Base-by-base conservation (phyloP, 2,329 filamentous ascomycete species). In the Botrytis hyacinthi region DNA sequence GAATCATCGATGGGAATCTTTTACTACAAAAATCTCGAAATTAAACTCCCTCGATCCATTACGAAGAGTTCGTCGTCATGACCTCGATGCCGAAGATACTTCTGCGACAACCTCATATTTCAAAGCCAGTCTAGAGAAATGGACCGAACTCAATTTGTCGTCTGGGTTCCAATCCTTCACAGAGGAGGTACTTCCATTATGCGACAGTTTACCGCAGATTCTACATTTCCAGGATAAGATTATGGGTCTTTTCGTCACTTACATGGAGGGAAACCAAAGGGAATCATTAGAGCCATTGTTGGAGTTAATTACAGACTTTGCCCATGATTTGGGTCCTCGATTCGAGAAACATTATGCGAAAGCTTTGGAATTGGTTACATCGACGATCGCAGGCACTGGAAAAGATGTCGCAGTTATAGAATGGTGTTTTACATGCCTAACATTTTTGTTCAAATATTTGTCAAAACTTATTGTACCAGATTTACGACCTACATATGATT, bases 371-470 rank as follows among this genome's bases (percentile, higher is more conserved):
- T 85, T 97, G 71, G 90, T 99, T 72, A 89, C 93, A 57, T 89
- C 90, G 26, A 88, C 90, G 26, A 88, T 98, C 76, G 95, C 94
- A 18, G 91, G 91, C 71, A 92, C 90, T 78, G 90, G 93, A 71
- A 87, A 92, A 73, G 92, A 93, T 79, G 91, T 93, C 40, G 93
- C 95, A 76, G 94, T 97, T n/a, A 93, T 98, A 69, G 96, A 99
- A 84, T 98, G 95, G 95, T 95, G 93, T 69, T 99, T 99, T 83
- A 94, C 92, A 20, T 95, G 93, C 78, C 86, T 99, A 73, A 94
- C 96, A 63, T 99, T 97, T 86, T 86, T 98, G 59, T 98, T 99
- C 88, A 99, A 99, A 81, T 98, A 98, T 80, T 88, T 99, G 8
- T 97, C 94, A 3, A 91, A 93, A 76, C 87, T 98, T 0, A 84